A percentile compares a stretch with the other conserved stretches of the same genome.
phyloP scores from a whole-genome alignment of 2,329 filamentous ascomycete species.

The Pseudogymnoascus sp. region DNA sequence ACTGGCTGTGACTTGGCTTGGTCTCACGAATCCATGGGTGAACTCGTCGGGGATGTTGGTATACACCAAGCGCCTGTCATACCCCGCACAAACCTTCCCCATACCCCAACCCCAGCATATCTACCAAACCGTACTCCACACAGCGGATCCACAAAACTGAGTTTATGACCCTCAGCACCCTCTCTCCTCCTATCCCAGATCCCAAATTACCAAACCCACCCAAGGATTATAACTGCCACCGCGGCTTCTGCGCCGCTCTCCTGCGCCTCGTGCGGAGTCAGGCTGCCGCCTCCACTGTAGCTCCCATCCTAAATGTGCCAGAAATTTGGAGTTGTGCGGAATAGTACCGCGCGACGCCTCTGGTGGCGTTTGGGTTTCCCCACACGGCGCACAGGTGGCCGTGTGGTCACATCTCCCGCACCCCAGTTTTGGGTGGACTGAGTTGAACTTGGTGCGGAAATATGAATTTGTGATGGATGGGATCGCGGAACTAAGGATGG shows the following conservation, averaged over 20 bases:
- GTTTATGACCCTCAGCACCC: not conserved
- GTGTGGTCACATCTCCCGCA: not conserved
- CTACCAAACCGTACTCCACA: not conserved
- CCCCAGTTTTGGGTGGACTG: not conserved
- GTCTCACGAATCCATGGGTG: not conserved
- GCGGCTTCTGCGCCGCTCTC: not conserved
- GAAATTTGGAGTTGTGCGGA: not conserved
- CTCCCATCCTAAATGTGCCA: not conserved
- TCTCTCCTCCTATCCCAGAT: not conserved
- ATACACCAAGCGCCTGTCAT: not conserved
- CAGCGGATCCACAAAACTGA: not conserved
- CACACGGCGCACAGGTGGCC: not conserved
- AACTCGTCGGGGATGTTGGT: not conserved
- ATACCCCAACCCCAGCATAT: conserved; percentile 1
- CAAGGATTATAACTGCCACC: not conserved
- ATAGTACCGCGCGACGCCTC: not conserved
- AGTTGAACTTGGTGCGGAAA: not conserved
- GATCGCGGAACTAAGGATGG: not conserved
- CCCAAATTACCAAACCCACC: not conserved
- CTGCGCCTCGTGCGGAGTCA: not conserved
- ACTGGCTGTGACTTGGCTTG: not conserved
- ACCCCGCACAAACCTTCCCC: not conserved
- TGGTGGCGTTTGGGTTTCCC: not conserved
- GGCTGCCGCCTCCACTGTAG: not conserved
- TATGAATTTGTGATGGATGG: not conserved